A percentile compares a stretch with the other conserved stretches of the same genome.
Conservation (phyloP, 345 rosid genomes). For the Euphorbia tirucalli region DNA sequence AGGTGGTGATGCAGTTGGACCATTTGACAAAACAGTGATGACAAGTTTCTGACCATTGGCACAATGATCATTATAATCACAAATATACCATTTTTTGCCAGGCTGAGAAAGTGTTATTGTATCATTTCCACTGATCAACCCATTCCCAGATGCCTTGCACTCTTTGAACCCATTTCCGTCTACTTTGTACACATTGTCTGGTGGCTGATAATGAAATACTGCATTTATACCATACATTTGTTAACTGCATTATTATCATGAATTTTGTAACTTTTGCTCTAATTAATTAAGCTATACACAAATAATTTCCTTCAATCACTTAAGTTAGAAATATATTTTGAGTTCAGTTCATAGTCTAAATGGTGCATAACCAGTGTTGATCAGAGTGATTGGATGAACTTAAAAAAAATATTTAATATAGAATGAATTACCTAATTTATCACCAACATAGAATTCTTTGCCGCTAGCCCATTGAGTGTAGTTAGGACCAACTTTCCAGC, state of each 20-base stretch:
- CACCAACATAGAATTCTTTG: constrained; percentile 34
- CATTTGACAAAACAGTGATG: constrained; percentile 16
- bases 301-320: no score
- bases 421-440: constrained; percentile 26
- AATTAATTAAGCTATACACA: no score
- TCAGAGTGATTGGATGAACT: no score
- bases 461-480: constrained; percentile 34
- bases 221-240: no score
- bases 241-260: no score
- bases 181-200: constrained; percentile 41
- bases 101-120: constrained; percentile 25
- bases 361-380: no score
- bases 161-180: constrained; percentile 23
- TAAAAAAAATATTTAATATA: no score
- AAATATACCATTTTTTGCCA: constrained; percentile 49
- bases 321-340: no score
- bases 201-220: constrained; percentile 34
- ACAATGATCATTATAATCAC: constrained; percentile 38
- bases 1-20: constrained; percentile 11
- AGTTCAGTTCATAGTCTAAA: no score
- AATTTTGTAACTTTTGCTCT: no score
- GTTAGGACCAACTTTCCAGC: constrained; percentile 28
- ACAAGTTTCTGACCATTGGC: constrained; percentile 31
- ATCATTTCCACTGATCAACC: constrained; percentile 31
- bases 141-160: constrained; percentile 18